Evolutionary conservation across 306 rosid genomes (phyloP).

Genomic region (Alnus glutinosa): DNA sequence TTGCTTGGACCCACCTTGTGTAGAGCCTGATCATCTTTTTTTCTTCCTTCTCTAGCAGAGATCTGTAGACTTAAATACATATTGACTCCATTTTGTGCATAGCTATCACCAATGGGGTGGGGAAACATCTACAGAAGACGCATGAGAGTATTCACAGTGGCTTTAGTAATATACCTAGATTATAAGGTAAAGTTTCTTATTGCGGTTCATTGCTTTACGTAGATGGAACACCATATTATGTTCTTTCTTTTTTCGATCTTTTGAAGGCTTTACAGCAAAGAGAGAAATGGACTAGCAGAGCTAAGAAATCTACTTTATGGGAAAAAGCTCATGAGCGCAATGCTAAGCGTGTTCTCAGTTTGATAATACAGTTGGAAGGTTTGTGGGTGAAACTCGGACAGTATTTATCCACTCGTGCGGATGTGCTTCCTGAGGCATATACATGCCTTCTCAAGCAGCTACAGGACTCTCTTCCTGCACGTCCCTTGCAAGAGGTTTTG

Average conservation of each 20-base stretch:
- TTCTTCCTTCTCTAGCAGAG: constrained; percentile 9
- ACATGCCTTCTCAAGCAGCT: constrained; percentile 76
- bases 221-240: constrained; percentile 1
- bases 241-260: constrained; percentile 20
- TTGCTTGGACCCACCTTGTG: constrained; percentile 27
- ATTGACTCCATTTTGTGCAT: background rate
- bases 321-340: constrained; percentile 89
- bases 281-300: constrained; percentile 76
- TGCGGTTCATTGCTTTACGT: constrained; percentile 3
- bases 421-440: constrained; percentile 92
- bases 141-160: constrained; percentile 47
- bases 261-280: constrained; percentile 75
- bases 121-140: constrained; percentile 53
- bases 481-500: constrained; percentile 81
- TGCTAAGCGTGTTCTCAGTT: constrained; percentile 75
- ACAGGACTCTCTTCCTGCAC: constrained; percentile 98
- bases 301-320: constrained; percentile 63
- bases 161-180: constrained; percentile 50
- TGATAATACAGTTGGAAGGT: constrained; percentile 91
- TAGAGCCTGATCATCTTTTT: constrained; percentile 9
- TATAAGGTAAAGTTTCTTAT: constrained; percentile 46
- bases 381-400: constrained; percentile 99
- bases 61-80: background rate
- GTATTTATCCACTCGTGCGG: constrained; percentile 95
- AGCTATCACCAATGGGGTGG: constrained; percentile 42